phyloP scores from a whole-genome alignment of 2,329 filamentous ascomycete species.

The Sphaerulina musiva region DNA sequence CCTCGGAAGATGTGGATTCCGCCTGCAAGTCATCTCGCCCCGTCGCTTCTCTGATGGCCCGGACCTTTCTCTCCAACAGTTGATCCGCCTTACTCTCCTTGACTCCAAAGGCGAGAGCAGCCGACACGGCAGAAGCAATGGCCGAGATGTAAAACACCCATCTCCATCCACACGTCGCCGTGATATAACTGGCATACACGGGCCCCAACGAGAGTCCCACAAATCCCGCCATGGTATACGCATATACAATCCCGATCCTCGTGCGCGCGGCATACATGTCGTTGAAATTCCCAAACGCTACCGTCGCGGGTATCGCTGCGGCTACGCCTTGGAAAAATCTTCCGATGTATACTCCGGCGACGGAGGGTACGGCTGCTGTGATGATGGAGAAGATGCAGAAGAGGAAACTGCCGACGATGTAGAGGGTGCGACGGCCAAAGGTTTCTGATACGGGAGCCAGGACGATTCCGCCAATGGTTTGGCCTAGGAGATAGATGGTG shows the following conservation, averaged over 20 bases:
- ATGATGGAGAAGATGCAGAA: constrained; percentile 34
- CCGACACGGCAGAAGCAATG: constrained; percentile 35
- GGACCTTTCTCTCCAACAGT: constrained; percentile 35
- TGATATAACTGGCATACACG: constrained; percentile 41
- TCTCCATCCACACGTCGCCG: constrained; percentile 38
- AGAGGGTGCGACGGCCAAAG: constrained; percentile 34
- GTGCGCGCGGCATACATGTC: constrained; percentile 43
- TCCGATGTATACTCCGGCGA: constrained; percentile 37
- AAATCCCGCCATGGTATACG: constrained; percentile 41
- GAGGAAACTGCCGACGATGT: constrained; percentile 30
- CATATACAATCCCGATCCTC: constrained; percentile 34
- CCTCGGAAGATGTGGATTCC: background rate
- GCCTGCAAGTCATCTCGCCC: constrained; percentile 20
- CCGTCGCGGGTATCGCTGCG: constrained; percentile 43
- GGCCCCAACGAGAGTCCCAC: constrained; percentile 41
- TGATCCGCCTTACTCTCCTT: constrained; percentile 42
- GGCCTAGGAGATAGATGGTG: constrained; percentile 29
- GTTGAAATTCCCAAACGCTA: constrained; percentile 45
- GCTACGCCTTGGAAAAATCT: constrained; percentile 41
- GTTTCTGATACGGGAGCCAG: constrained; percentile 37
- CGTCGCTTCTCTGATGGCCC: constrained; percentile 26
- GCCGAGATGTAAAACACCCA: constrained; percentile 38
- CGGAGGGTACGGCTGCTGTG: constrained; percentile 25
- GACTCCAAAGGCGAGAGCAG: constrained; percentile 34
- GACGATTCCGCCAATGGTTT: constrained; percentile 35